These are phyloP conservation scores for Dioszegia hungarica DNA, from an alignment of 768 basidiomycete genomes.

Conservation along the genomic window DNA sequence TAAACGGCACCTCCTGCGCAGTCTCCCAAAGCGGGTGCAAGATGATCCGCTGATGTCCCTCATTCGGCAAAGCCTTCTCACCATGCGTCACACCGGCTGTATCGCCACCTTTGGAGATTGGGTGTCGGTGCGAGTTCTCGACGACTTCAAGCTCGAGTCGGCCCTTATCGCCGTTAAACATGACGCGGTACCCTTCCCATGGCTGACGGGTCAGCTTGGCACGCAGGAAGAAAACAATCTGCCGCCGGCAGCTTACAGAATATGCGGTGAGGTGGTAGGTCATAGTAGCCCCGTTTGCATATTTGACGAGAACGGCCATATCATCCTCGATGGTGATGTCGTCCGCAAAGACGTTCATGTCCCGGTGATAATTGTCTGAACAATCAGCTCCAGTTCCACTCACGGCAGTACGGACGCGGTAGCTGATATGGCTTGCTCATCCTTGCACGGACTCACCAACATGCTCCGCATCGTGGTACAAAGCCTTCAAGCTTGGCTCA, in stretches of 20 bases:
- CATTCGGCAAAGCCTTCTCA: constrained; percentile 50
- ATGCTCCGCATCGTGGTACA: constrained; percentile 55
- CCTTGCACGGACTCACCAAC: constrained; percentile 45
- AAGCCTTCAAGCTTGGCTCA: constrained; percentile 52
- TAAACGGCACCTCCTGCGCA: constrained; percentile 52
- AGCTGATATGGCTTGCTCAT: too few relatives aligned
- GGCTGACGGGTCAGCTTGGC: constrained; percentile 14
- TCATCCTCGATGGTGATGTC: constrained; percentile 56
- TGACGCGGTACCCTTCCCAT: constrained; percentile 54
- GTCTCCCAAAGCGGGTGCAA: constrained; percentile 54
- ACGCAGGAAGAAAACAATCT: constrained; percentile 24
- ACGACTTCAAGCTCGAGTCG: constrained; percentile 57
- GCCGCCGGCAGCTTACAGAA: constrained; percentile 22
- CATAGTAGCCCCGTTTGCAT: constrained; percentile 55
- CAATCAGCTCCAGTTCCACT: constrained; percentile 20
- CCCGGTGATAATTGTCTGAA: constrained; percentile 55
- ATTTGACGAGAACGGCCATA: constrained; percentile 55
- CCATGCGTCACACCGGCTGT: constrained; percentile 44
- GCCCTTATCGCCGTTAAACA: constrained; percentile 57
- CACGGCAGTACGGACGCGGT: too few relatives aligned
- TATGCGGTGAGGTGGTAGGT: constrained; percentile 55
- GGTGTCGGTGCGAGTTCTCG: constrained; percentile 47
- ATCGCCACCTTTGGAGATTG: constrained; percentile 23
- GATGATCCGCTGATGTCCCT: constrained; percentile 52
- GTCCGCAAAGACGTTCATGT: constrained; percentile 53